These are phyloP conservation scores for Porpolomopsis calyptriformis DNA, from an alignment of 768 basidiomycete genomes.

Conservation along the genomic window DNA sequence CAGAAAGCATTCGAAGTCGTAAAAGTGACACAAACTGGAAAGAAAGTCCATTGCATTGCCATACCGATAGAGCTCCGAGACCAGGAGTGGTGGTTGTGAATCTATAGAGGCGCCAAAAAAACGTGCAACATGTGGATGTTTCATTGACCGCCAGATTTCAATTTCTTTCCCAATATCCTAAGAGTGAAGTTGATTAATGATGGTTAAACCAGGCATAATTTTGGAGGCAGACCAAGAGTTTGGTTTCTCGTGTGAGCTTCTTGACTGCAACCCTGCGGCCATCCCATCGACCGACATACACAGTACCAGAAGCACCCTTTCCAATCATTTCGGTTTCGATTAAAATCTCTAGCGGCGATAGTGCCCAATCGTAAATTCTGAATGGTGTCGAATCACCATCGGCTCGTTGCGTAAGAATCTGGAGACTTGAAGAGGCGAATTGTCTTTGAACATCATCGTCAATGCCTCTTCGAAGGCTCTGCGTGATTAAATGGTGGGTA, in stretches of 20 bases:
- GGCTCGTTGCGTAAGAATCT: background rate
- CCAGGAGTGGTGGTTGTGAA: background rate
- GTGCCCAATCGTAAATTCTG: background rate
- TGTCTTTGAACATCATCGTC: background rate
- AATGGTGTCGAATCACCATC: background rate
- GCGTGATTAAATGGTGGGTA: background rate
- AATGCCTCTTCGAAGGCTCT: background rate
- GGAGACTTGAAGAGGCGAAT: background rate
- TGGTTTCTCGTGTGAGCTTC: background rate
- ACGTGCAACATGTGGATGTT: background rate
- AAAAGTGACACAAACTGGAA: no score
- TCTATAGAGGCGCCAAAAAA: background rate
- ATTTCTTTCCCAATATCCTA: background rate
- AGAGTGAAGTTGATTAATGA: background rate
- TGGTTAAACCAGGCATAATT: background rate
- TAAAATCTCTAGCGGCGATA: background rate
- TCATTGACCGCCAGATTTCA: background rate
- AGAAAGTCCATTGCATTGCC: background rate
- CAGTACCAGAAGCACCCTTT: background rate
- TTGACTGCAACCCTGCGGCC: background rate
- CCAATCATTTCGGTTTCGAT: background rate
- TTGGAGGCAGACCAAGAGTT: background rate
- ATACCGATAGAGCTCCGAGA: background rate
- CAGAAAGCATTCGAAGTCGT: no score
- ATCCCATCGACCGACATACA: constrained; percentile 1